Base-by-base conservation (phyloP, 1,284 basidiomycete species). In the Serendipita sp. region DNA sequence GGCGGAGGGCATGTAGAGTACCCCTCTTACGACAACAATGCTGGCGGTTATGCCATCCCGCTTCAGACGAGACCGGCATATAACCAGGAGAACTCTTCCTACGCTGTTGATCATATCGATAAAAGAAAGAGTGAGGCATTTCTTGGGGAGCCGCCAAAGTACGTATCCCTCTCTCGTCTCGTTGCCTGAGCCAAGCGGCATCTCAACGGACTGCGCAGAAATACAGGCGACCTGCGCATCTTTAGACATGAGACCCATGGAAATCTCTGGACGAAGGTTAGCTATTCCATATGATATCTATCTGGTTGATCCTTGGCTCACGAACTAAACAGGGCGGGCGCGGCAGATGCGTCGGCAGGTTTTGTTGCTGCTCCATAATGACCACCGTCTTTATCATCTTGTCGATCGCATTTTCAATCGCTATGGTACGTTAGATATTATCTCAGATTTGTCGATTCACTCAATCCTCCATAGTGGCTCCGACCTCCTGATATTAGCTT, bases 401-500 rank as follows among this genome's bases (percentile, higher is more conserved):
- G 65, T 82, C 85, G 74, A 81, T 91, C 60, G 67, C 90, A 15
- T 77, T 93, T 22, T 75, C 87, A 0, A 78, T 93, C 44, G 78
- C 80, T 4, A 70, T 93, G 72, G 91, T 93, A 69, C 72, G 82
- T 75, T 10, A 10, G 10, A 8, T 12, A n/a, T 58, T 35, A 8
- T 58, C 10, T 29, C 12, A 29, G 17, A 58, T 5, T 2, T 17
- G 17, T 30, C 4, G 17, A 29, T 29, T 15, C 32, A 29, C 42
- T 30, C 49, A 32, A 60, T 61, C 30, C 45, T 35, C 44, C 50
- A 34, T 64, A 93, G 91, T 93, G 85, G 82, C 78, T 89, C 61
- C 81, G 84, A 34, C 91, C 91, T 3, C 91, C 91, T 0, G 81
- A 82, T 65, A 75, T 93, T 62, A 70, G 73, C n/a, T 77, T 93